A percentile compares a stretch with the other conserved stretches of the same genome.
These are phyloP conservation scores for Botrytis elliptica DNA, from an alignment of 2,329 filamentous ascomycete genomes.

Conservation along the genomic window DNA sequence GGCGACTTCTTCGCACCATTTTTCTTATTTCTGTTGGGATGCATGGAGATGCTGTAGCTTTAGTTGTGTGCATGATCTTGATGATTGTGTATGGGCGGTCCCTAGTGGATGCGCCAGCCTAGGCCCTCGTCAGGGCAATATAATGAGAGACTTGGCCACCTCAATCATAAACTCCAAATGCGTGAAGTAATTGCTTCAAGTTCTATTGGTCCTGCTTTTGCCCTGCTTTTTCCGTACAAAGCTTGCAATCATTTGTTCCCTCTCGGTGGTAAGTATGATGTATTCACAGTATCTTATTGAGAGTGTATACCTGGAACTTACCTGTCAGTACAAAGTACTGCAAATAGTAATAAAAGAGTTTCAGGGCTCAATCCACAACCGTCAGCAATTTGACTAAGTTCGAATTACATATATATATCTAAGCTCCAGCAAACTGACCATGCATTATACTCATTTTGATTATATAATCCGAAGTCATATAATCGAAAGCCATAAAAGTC, in stretches of 20 bases:
- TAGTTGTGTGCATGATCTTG: conserved; percentile 38
- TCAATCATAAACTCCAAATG: conserved; percentile 25
- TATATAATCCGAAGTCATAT: no score
- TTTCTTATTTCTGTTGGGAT: conserved; percentile 40
- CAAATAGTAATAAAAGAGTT: no score
- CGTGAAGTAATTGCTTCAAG: neutral
- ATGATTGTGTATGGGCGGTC: conserved; percentile 35
- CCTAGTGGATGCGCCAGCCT: conserved; percentile 37
- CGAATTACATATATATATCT: no score
- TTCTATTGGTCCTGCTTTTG: neutral
- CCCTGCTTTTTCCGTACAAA: neutral
- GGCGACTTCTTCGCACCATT: conserved; percentile 38
- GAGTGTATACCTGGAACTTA: neutral
- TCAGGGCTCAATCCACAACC: no score
- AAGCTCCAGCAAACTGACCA: no score
- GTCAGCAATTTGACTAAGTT: no score
- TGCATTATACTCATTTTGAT: no score
- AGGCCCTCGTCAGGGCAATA: conserved; percentile 37
- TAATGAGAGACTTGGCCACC: conserved; percentile 42
- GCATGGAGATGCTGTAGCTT: conserved; percentile 38
- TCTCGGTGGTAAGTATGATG: neutral
- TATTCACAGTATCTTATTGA: neutral
- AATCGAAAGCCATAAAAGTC: no score
- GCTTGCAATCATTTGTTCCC: neutral
- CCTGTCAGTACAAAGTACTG: no score